Percentiles rank a stretch among this genome's conserved stretches.
Conservation (phyloP, 441 rosid genomes). For the Adansonia madagascariensis region DNA sequence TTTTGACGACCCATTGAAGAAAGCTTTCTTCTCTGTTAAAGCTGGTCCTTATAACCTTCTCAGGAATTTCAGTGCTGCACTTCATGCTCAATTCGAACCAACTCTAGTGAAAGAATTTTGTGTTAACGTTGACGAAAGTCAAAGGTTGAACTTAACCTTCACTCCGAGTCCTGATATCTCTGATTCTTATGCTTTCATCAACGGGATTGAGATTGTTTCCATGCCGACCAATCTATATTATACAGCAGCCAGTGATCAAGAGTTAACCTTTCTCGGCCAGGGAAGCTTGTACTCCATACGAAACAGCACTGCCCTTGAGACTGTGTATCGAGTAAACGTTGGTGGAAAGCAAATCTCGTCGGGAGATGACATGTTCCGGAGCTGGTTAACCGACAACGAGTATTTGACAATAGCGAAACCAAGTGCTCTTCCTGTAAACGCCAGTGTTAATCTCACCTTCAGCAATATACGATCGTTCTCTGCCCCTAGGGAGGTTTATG, state of each 20-base stretch:
- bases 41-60: conserved; percentile 28
- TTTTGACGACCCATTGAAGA: conserved; percentile 28
- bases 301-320: conserved; percentile 35
- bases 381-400: conserved; percentile 36
- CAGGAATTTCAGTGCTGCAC: conserved; percentile 29
- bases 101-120: conserved; percentile 27
- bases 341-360: conserved; percentile 21
- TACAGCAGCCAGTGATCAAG: not conserved
- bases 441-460: conserved; percentile 8
- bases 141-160: conserved; percentile 31
- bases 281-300: not conserved
- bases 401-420: conserved; percentile 8
- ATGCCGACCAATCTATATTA: conserved; percentile 32
- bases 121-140: conserved; percentile 14
- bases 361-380: conserved; percentile 35
- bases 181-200: conserved; percentile 38
- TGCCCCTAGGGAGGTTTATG: conserved; percentile 45
- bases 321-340: conserved; percentile 42
- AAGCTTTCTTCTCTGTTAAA: conserved; percentile 32
- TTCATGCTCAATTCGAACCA: not conserved
- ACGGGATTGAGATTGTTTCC: conserved; percentile 34
- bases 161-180: conserved; percentile 24
- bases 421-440: not conserved
- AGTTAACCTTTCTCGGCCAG: not conserved
- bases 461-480: conserved; percentile 28